Conservation (phyloP, 106 monocot genomes). For the Triglochin maritima region DNA sequence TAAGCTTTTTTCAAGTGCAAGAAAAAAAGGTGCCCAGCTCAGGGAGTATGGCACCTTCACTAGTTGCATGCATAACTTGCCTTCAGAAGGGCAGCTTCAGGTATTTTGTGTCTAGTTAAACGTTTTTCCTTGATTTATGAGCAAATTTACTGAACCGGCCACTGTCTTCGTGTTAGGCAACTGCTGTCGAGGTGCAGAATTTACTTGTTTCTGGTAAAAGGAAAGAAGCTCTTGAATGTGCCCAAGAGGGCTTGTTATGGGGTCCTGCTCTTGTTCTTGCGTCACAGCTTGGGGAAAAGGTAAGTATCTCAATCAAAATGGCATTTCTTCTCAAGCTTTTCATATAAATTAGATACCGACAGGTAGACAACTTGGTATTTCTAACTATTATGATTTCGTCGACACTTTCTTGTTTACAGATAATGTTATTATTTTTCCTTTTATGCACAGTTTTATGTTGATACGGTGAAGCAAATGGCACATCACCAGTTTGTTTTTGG, state of each 20-base stretch:
- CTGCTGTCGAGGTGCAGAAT: constrained; percentile 73
- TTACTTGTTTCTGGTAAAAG: constrained; percentile 91
- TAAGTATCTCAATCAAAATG: constrained; percentile 20
- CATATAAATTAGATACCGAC: too few relatives aligned
- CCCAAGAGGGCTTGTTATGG: constrained; percentile 95
- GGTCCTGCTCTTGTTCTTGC: constrained; percentile 96
- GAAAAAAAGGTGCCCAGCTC: constrained; percentile 27
- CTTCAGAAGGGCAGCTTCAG: constrained; percentile 66
- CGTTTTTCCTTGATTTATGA: background rate
- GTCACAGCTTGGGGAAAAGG: constrained; percentile 82
- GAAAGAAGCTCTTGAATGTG: constrained; percentile 83
- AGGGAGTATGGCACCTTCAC: constrained; percentile 37
- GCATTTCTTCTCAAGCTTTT: too few relatives aligned
- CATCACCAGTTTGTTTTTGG: constrained; percentile 61
- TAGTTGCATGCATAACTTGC: constrained; percentile 57
- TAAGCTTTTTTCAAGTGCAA: constrained; percentile 67
- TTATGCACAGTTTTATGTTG: constrained; percentile 73
- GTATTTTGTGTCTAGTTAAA: constrained; percentile 25
- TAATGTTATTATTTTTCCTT: background rate
- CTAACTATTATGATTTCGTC: too few relatives aligned
- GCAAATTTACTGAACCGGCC: background rate
- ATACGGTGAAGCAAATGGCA: constrained; percentile 96
- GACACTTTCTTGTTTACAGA: background rate
- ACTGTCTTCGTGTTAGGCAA: constrained; percentile 25
- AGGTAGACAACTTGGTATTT: too few relatives aligned